These are phyloP conservation scores for Kluyveromyces starmeri DNA, from an alignment of 805 yeast genomes.

Conservation along the genomic window DNA sequence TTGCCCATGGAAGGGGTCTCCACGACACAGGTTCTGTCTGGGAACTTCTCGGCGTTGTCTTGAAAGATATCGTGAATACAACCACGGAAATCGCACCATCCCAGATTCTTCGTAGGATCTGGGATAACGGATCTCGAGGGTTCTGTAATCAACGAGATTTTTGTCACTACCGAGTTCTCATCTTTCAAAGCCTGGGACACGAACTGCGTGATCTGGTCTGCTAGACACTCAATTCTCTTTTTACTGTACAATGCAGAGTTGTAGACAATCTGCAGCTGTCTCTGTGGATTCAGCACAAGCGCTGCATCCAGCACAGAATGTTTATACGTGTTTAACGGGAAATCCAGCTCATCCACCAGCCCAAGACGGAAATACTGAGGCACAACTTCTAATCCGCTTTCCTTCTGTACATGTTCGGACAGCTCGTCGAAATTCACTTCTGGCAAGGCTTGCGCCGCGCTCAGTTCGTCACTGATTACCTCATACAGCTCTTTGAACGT, in stretches of 20 bases:
- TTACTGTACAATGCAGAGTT: conserved; percentile 67
- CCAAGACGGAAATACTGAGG: conserved; percentile 53
- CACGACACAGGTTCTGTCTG: conserved; percentile 83
- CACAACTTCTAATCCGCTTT: conserved; percentile 42
- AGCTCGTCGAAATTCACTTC: conserved; percentile 46
- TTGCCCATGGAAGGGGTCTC: conserved; percentile 68
- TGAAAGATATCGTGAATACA: conserved; percentile 95
- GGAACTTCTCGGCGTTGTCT: conserved; percentile 73
- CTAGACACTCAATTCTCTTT: conserved; percentile 58
- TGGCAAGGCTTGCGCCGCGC: conserved; percentile 20
- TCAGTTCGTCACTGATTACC: conserved; percentile 35
- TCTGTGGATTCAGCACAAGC: conserved; percentile 23
- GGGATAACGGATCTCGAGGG: conserved; percentile 60
- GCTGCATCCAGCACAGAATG: conserved; percentile 39
- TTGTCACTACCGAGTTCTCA: conserved; percentile 41
- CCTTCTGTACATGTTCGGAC: conserved; percentile 39
- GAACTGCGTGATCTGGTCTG: conserved; percentile 64
- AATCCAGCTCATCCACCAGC: conserved; percentile 35
- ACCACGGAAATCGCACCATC: conserved; percentile 88
- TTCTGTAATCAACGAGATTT: conserved; percentile 59
- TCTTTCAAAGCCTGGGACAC: conserved; percentile 30
- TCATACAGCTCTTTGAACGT: conserved; percentile 46
- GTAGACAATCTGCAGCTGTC: conserved; percentile 34
- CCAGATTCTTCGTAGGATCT: conserved; percentile 78
- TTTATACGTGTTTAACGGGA: conserved; percentile 28